Base-by-base conservation (phyloP, 2,329 filamentous ascomycete species). In the Ophiocordyceps camponoti-saundersi region DNA sequence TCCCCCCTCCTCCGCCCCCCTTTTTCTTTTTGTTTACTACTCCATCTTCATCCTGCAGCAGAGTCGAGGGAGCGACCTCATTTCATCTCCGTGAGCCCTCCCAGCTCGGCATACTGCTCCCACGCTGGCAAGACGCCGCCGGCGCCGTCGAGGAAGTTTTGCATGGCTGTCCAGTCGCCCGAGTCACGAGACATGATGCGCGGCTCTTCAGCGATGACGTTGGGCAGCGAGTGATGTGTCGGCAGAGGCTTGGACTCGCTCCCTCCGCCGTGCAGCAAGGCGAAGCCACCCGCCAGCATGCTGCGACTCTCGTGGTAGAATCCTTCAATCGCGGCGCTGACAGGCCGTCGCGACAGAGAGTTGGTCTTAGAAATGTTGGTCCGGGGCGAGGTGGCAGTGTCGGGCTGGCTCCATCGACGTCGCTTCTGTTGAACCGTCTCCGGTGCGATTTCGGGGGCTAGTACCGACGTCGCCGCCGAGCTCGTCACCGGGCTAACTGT, bases 71-170 rank as follows among this genome's bases (percentile, higher is more conserved):
- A 16, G 16, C 12, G 32, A 13, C 32, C 32, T 34, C 10, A n/a
- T 34, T n/a, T 34, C 52, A 63, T 56, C 49, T 64, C 62, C 2
- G 62, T 71, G 44, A 71, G 53, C 0, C 69, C 69, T 32, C 69
- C 69, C 4, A 72, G 54, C 13, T 69, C 66, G 26, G 61, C 59
- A 49, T 68, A 72, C 54, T 70, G 66, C 51, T 67, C 68, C 68
- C 67, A 72, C 5, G 63, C 63, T 3, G 64, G 58, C 48, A 61
- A 53, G 29, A 53, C 54, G 20, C 55, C 52, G 30, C 54, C 54
- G 11, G 48, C 50, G 26, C 52, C 56, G 30, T 61, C 58, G 47
- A 65, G 56, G 42, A 64, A 64, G 1, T 55, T 55, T 48, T 65
- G 59, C 62, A 65, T 64, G 11, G 57, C 57, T 11, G 55, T 53